Evolutionary conservation across 495 filamentous ascomycete genomes (phyloP), one percentile per base, ranked within the genome.

Genomic region (Penicillium daleae): DNA sequence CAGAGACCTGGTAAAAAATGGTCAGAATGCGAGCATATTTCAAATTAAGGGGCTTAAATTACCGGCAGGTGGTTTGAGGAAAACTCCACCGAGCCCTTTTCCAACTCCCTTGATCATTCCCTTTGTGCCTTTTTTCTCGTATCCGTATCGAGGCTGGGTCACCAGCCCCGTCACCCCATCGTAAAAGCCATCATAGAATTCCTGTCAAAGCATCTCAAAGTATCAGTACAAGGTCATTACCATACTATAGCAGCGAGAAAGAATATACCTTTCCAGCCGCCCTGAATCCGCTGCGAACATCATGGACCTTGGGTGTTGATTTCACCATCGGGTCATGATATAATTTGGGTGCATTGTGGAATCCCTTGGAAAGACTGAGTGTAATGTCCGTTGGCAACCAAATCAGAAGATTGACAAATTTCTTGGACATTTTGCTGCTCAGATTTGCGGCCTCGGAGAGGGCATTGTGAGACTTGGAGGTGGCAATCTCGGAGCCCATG

Each of bases 361-460:
- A 96, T 9, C 92, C 92, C 72, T 88, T 90, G 0, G 92, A 87
- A 3, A 96, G 69, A 15, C 86, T 88, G 42, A 96, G 77, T 13
- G 90, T 88, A 59, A 95, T 85, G 63, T 96, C 92, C 77, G 92
- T 88, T 0, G 92, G 92, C 0, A 89, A 87, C 74, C 89, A 89
- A 56, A 94, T 77, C 7, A 90, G 84, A 2, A 88, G 84, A 26
- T 82, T 85, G 15, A 93, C 81, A 56, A 96, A 89, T 46, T 89
- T 88, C 40, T 85, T 82, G 4, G 66, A 71, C 68, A 71, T 65
- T 26, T 46, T 53, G 26, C 63, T 49, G 0, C 70, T 63, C 9
- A 71, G 60, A 33, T 19, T 60, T 7, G 86, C 86, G 22, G 79
- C 80, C 2, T 71, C 71, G 1, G 33, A 29, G 22, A 67, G 13